phyloP scores from a whole-genome alignment of 202 grass and related monocot species.

The Hordeum pubiflorum region DNA sequence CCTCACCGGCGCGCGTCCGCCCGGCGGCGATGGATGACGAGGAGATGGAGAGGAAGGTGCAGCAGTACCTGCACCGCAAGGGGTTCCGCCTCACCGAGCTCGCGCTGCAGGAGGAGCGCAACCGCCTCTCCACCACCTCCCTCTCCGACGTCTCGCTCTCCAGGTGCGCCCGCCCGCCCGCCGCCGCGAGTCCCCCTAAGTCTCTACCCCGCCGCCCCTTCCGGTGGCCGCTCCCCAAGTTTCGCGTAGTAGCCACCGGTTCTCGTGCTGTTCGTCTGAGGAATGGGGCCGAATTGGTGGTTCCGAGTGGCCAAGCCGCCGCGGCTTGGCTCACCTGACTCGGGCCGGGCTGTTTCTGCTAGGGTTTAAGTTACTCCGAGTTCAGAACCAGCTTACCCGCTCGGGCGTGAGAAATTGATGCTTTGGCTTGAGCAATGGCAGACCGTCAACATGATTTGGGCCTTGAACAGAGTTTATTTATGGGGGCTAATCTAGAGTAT shows the following conservation, averaged over 20 bases:
- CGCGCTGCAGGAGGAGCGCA: slow-evolving; percentile 83
- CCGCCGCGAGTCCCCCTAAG: neutral
- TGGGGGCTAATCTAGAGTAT: neutral
- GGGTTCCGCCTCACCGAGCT: slow-evolving; percentile 82
- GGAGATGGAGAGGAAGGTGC: slow-evolving; percentile 90
- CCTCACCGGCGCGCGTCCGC: neutral
- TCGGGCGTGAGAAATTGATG: neutral
- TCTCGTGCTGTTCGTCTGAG: neutral
- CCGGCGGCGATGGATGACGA: slow-evolving; percentile 64
- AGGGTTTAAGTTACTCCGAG: neutral
- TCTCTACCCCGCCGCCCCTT: neutral
- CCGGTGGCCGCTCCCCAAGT: neutral
- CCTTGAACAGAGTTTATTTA: neutral
- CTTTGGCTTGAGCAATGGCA: neutral
- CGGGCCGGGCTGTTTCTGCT: neutral
- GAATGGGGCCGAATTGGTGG: neutral
- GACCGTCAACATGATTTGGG: neutral
- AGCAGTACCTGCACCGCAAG: slow-evolving; percentile 84
- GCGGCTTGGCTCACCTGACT: neutral
- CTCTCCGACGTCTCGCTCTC: slow-evolving; percentile 44
- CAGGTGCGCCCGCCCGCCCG: slow-evolving; percentile 20
- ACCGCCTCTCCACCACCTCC: slow-evolving; percentile 58
- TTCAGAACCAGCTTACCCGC: slow-evolving; percentile 4
- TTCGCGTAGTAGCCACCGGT: neutral
- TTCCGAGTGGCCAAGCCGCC: neutral